These are phyloP conservation scores for Apiospora sp. DNA, from an alignment of 2,329 filamentous ascomycete species.

Conservation along the genomic window DNA sequence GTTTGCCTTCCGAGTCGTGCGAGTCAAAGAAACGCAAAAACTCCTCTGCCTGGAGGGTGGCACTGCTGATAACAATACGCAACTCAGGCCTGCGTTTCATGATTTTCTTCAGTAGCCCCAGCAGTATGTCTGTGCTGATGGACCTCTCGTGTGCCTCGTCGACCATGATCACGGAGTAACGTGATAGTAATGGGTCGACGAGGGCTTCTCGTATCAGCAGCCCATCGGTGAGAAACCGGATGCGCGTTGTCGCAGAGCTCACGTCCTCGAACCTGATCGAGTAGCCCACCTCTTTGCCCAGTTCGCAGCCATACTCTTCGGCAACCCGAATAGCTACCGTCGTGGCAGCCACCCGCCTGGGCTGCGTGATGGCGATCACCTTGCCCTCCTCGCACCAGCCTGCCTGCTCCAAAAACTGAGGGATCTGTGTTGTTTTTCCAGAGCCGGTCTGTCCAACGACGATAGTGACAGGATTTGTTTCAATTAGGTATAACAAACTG, in stretches of 20 bases:
- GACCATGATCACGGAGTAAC: conserved; percentile 96
- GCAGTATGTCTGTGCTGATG: conserved; percentile 87
- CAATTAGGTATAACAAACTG: conserved; percentile 83
- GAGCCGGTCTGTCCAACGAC: conserved; percentile 94
- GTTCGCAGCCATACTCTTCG: conserved; percentile 83
- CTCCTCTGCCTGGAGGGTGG: conserved; percentile 87
- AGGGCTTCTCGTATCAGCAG: conserved; percentile 90
- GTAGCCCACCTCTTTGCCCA: conserved; percentile 93
- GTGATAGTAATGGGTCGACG: conserved; percentile 87
- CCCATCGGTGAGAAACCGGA: conserved; percentile 96
- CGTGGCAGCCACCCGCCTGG: conserved; percentile 87
- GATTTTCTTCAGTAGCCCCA: conserved; percentile 93
- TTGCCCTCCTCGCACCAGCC: conserved; percentile 90
- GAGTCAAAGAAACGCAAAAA: conserved; percentile 80
- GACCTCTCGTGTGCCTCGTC: conserved; percentile 97
- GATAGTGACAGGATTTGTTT: conserved; percentile 84
- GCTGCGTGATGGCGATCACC: conserved; percentile 86
- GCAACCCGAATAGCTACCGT: conserved; percentile 89
- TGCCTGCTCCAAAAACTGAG: conserved; percentile 86
- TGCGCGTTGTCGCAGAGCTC: conserved; percentile 82
- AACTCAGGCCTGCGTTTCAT: conserved; percentile 80
- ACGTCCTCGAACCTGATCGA: conserved; percentile 93
- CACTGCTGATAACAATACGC: conserved; percentile 90
- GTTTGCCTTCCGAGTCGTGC: conserved; percentile 47
- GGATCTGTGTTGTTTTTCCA: conserved; percentile 95